Percentiles rank a stretch among this genome's conserved stretches.
phyloP scores from a whole-genome alignment of 176 grass and related monocot species.

The Juncus effusus region DNA sequence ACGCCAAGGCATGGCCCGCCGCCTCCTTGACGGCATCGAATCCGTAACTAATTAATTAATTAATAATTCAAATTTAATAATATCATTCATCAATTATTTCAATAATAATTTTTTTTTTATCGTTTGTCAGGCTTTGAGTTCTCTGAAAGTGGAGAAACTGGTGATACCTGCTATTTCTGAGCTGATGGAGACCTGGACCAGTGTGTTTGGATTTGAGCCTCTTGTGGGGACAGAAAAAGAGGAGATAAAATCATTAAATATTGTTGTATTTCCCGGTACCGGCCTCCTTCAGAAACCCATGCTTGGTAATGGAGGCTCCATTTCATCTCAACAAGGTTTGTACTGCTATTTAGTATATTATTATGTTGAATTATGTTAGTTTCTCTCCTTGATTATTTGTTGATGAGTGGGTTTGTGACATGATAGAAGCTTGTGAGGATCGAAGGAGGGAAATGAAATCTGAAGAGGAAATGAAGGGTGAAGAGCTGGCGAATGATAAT shows the following conservation, averaged over 20 bases:
- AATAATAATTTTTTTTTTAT: too few relatives aligned
- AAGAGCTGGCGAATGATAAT: conserved; percentile 5
- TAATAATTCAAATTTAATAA: not conserved
- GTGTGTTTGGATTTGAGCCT: conserved; percentile 73
- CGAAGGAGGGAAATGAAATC: not conserved
- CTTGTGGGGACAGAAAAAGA: conserved; percentile 62
- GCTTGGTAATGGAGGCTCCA: conserved; percentile 36
- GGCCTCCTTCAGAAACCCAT: conserved; percentile 88
- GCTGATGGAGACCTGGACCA: conserved; percentile 85
- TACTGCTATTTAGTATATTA: conserved; percentile 2
- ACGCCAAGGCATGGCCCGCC: conserved; percentile 83
- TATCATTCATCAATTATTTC: not conserved
- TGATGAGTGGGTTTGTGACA: not conserved
- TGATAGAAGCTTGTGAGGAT: conserved; percentile 8
- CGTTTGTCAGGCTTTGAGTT: conserved; percentile 58
- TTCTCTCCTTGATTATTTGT: too few relatives aligned
- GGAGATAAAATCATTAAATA: conserved; percentile 69
- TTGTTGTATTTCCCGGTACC: conserved; percentile 87
- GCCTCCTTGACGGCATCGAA: conserved; percentile 82
- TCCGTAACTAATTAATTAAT: conserved; percentile 41
- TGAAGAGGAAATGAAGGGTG: conserved; percentile 8
- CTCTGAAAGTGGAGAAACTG: conserved; percentile 83
- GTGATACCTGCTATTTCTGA: conserved; percentile 92
- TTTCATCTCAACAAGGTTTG: conserved; percentile 40
- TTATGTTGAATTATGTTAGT: too few relatives aligned